Conservation (phyloP, 495 filamentous ascomycete species). For the Delitschia confertaspora region DNA sequence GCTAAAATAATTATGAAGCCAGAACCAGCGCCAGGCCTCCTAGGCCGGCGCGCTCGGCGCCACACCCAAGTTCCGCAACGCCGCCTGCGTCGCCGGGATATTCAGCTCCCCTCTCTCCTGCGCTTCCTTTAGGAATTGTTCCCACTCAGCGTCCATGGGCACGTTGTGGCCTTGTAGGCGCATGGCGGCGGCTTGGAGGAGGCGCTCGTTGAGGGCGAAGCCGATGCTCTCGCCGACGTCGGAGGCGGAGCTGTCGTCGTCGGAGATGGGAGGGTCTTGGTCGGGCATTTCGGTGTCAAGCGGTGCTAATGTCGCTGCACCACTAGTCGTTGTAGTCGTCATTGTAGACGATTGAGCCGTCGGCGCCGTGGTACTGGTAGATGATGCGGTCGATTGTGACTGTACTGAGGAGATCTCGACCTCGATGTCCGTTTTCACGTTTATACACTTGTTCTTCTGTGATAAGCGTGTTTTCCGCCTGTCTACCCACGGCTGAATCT, state of each 20-base stretch:
- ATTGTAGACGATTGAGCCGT: too few species aligned
- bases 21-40: too few species aligned
- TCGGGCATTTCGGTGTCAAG: slow-evolving; percentile 7
- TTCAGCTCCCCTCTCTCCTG: slow-evolving; percentile 47
- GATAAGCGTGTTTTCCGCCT: slow-evolving; percentile 17
- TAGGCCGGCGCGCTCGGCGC: too few species aligned
- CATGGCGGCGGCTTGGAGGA: slow-evolving; percentile 58
- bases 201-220: slow-evolving; percentile 59
- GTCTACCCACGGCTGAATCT: slow-evolving; percentile 47
- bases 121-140: slow-evolving; percentile 78
- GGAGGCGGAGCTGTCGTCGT: neutral
- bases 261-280: neutral
- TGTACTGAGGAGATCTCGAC: slow-evolving; percentile 26
- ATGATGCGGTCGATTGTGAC: too few species aligned
- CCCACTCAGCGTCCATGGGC: slow-evolving; percentile 69
- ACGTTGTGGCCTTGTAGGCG: slow-evolving; percentile 54
- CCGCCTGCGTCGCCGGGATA: slow-evolving; percentile 17
- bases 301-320: too few species aligned
- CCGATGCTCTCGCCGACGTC: slow-evolving; percentile 65
- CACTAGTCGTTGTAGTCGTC: too few species aligned
- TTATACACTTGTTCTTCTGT: slow-evolving; percentile 16
- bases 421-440: slow-evolving; percentile 29
- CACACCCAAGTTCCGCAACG: slow-evolving; percentile 12
- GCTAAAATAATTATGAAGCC: too few species aligned
- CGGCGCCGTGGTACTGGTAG: too few species aligned